Percentiles rank a stretch among this genome's conserved stretches.
These are phyloP conservation scores for Phlebopus sp. DNA, from an alignment of 1,284 basidiomycete genomes.

Conservation along the genomic window DNA sequence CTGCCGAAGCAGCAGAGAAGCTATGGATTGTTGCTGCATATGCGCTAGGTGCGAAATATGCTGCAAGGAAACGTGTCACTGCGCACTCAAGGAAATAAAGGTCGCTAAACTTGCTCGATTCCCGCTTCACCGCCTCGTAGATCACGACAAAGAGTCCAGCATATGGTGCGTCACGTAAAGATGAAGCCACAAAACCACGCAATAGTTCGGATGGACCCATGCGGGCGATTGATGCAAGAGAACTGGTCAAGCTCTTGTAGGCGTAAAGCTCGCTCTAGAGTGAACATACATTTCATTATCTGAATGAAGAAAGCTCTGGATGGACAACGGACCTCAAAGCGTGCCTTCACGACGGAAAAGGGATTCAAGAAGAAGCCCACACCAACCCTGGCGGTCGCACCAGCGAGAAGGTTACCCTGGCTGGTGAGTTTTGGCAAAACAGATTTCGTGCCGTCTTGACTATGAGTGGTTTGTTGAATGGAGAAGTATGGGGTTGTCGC, in stretches of 20 bases:
- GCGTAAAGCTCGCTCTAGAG: constrained; percentile 75
- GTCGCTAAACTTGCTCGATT: constrained; percentile 48
- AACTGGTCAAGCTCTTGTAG: constrained; percentile 65
- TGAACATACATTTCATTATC: constrained; percentile 5
- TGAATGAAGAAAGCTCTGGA: not conserved
- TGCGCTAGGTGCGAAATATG: constrained; percentile 34
- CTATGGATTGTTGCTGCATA: constrained; percentile 52
- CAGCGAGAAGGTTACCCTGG: constrained; percentile 86
- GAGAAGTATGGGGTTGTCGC: constrained; percentile 65
- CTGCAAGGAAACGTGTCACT: constrained; percentile 24
- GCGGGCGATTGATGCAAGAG: constrained; percentile 61
- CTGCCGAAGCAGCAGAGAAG: constrained; percentile 69
- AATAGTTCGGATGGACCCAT: constrained; percentile 82
- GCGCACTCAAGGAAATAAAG: constrained; percentile 1
- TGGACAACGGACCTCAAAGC: constrained; percentile 74
- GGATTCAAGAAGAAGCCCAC: constrained; percentile 93
- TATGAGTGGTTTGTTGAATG: constrained; percentile 28
- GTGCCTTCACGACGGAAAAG: constrained; percentile 91
- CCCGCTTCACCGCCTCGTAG: constrained; percentile 83
- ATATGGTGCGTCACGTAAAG: constrained; percentile 92
- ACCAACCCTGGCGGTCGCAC: constrained; percentile 79
- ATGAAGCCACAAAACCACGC: constrained; percentile 87
- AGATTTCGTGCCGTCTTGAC: constrained; percentile 38
- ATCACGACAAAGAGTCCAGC: constrained; percentile 91
- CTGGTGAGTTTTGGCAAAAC: constrained; percentile 76